Evolutionary conservation across 768 basidiomycete species (phyloP).

Genomic region (Favolaschia claudopus): DNA sequence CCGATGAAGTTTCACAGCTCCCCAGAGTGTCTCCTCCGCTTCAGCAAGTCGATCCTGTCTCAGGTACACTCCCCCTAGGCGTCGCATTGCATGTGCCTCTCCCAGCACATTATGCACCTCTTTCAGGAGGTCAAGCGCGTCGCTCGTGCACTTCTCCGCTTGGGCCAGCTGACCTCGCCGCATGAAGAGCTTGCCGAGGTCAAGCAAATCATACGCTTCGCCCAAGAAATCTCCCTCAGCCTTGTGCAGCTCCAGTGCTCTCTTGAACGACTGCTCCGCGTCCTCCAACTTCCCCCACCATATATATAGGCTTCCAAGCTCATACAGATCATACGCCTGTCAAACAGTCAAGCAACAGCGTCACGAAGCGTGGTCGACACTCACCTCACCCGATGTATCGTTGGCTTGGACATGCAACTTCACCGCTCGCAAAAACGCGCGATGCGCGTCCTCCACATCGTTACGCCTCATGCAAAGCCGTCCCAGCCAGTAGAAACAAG

Average conservation of each 20-base stretch:
- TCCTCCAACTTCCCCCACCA: constrained; percentile 23
- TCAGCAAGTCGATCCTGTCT: constrained; percentile 25
- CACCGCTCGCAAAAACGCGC: constrained; percentile 13
- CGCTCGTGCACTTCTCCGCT: constrained; percentile 11
- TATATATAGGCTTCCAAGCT: constrained; percentile 22
- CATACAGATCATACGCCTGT: constrained; percentile 24
- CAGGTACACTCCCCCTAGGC: constrained; percentile 26
- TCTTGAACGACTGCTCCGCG: constrained; percentile 17
- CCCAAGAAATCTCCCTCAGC: constrained; percentile 2
- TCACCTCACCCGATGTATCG: constrained; percentile 21
- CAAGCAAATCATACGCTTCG: constrained; percentile 21
- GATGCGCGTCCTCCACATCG: constrained; percentile 19
- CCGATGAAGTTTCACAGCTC: constrained; percentile 25
- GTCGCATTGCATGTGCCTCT: constrained; percentile 18
- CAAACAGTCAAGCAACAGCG: neutral
- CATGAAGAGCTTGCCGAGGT: constrained; percentile 26
- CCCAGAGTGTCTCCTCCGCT: constrained; percentile 24
- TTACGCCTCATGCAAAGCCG: constrained; percentile 25
- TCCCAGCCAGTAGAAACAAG: constrained; percentile 27
- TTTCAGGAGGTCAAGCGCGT: constrained; percentile 13
- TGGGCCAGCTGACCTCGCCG: constrained; percentile 19
- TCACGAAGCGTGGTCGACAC: neutral
- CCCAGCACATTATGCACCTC: constrained; percentile 13
- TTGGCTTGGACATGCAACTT: constrained; percentile 16
- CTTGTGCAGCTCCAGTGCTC: constrained; percentile 18